phyloP scores from a whole-genome alignment of 2,329 filamentous ascomycete genomes.

The Fusarium pininemorale region DNA sequence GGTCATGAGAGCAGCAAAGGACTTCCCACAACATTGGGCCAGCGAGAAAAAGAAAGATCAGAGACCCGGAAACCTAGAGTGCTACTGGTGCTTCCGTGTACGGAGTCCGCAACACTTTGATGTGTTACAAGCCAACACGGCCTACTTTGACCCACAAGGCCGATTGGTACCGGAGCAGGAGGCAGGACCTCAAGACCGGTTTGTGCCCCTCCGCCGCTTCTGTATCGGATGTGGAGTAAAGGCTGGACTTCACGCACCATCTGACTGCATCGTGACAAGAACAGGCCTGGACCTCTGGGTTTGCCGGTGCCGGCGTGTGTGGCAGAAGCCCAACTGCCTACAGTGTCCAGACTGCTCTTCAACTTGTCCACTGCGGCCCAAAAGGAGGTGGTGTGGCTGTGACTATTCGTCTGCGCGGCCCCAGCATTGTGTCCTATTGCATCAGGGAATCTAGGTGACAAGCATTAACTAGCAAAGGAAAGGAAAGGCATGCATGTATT shows the following conservation, averaged over 20 bases:
- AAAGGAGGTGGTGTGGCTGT: conserved; percentile 40
- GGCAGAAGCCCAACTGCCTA: conserved; percentile 49
- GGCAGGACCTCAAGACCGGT: conserved; percentile 42
- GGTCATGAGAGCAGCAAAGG: conserved; percentile 53
- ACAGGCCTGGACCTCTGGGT: conserved; percentile 52
- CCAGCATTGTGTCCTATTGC: neutral
- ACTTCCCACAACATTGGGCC: conserved; percentile 53
- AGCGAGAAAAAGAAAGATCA: conserved; percentile 50
- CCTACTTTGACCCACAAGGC: conserved; percentile 46
- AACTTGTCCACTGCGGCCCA: conserved; percentile 49
- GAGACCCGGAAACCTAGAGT: conserved; percentile 54
- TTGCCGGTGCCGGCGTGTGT: conserved; percentile 50
- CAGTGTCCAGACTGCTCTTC: conserved; percentile 49
- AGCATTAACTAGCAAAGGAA: neutral
- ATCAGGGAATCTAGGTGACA: conserved; percentile 4
- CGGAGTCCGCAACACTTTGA: conserved; percentile 52
- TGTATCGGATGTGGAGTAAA: conserved; percentile 55
- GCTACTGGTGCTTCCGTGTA: conserved; percentile 55
- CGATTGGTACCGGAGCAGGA: conserved; percentile 44
- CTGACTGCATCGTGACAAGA: conserved; percentile 51
- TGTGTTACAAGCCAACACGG: conserved; percentile 46
- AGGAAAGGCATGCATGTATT: neutral
- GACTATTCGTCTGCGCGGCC: neutral
- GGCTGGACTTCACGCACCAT: conserved; percentile 49
- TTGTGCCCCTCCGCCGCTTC: conserved; percentile 50